Conservation (phyloP, 1,139 yeast genomes). For the Protomyces inouyei region DNA sequence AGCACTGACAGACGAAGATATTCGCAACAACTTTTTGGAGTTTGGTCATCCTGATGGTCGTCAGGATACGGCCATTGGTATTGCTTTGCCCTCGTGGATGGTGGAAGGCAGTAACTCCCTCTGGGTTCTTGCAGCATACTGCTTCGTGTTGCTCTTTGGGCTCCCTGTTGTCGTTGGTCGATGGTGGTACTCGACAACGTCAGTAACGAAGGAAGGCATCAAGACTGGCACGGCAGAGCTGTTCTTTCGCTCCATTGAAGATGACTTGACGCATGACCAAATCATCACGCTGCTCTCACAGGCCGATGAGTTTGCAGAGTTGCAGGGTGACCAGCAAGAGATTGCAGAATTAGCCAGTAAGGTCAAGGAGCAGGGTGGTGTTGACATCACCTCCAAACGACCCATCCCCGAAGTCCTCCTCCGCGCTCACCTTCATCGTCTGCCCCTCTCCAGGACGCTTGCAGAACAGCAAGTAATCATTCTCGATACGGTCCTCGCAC, state of each 20-base stretch:
- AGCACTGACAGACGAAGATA: slow-evolving; percentile 85
- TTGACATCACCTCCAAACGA: background rate
- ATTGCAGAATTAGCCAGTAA: background rate
- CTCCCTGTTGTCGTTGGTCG: slow-evolving; percentile 68
- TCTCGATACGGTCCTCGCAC: slow-evolving; percentile 46
- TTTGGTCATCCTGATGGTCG: slow-evolving; percentile 99
- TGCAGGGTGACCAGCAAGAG: background rate
- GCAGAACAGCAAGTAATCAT: slow-evolving; percentile 50
- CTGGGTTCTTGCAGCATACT: slow-evolving; percentile 60
- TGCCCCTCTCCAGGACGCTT: background rate
- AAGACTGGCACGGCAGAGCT: slow-evolving; percentile 70
- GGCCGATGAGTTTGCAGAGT: slow-evolving; percentile 54
- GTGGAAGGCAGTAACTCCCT: slow-evolving; percentile 80
- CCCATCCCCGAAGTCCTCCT: slow-evolving; percentile 9
- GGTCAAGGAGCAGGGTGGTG: background rate
- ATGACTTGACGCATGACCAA: slow-evolving; percentile 54
- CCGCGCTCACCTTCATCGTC: slow-evolving; percentile 11
- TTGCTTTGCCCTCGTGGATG: slow-evolving; percentile 87
- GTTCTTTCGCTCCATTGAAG: slow-evolving; percentile 66
- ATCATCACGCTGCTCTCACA: slow-evolving; percentile 59
- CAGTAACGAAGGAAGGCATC: slow-evolving; percentile 76
- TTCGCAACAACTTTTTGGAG: slow-evolving; percentile 72
- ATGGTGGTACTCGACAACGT: slow-evolving; percentile 87
- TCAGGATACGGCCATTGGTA: slow-evolving; percentile 89
- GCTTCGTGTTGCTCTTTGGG: slow-evolving; percentile 65